phyloP scores from a whole-genome alignment of 75 land plant genomes.

The Sequoia sempervirens region DNA sequence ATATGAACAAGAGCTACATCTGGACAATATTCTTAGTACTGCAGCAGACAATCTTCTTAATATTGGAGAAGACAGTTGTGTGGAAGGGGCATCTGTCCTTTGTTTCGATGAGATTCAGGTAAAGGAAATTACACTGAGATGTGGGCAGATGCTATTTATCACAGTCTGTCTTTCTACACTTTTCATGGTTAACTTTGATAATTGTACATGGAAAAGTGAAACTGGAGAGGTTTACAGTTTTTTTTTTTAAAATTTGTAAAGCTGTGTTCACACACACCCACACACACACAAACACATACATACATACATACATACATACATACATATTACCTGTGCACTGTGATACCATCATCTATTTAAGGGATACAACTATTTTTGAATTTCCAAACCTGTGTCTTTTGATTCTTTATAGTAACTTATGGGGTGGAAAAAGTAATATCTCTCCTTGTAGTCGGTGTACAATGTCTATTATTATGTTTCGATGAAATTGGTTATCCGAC shows the following conservation, averaged over 20 bases:
- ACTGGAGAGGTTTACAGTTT: background rate
- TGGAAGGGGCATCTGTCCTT: slow-evolving; percentile 82
- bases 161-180: background rate
- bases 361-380: background rate
- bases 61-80: slow-evolving; percentile 26
- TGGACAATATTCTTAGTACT: slow-evolving; percentile 74
- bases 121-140: background rate
- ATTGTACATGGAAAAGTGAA: background rate
- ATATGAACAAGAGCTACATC: slow-evolving; percentile 54
- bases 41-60: slow-evolving; percentile 88
- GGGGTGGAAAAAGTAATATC: no score
- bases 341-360: background rate
- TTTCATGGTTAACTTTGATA: background rate
- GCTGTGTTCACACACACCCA: background rate
- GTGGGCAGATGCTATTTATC: background rate
- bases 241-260: background rate
- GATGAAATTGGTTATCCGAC: no score
- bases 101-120: slow-evolving; percentile 99
- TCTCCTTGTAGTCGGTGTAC: no score
- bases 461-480: no score
- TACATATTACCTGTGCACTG: background rate
- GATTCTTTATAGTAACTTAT: background rate
- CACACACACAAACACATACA: no score
- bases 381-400: background rate
- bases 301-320: background rate